phyloP scores from a whole-genome alignment of 106 monocot genomes.

The Phalaenopsis aphrodite region DNA sequence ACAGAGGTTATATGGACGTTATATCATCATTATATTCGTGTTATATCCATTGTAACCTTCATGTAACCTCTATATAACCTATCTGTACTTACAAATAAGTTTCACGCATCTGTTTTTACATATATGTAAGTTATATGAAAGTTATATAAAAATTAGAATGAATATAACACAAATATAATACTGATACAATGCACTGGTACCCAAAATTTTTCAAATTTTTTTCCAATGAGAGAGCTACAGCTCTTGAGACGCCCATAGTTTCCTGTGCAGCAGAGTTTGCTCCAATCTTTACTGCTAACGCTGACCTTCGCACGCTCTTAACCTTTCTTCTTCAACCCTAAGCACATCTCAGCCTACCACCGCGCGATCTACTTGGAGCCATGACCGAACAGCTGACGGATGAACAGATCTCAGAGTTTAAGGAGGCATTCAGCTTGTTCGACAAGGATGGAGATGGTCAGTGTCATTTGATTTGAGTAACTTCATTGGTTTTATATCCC shows the following conservation, averaged over 20 bases:
- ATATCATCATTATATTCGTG: too few species aligned
- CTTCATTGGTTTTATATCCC: neutral
- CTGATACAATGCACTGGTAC: too few species aligned
- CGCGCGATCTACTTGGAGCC: neutral
- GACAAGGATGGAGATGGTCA: conserved; percentile 38
- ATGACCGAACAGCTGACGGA: conserved; percentile 29
- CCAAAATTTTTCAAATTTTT: too few species aligned
- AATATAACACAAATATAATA: too few species aligned
- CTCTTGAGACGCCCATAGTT: neutral
- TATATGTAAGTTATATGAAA: too few species aligned
- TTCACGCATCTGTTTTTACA: too few species aligned
- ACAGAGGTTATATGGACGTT: too few species aligned
- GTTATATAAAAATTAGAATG: too few species aligned
- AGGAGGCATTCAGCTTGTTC: conserved; percentile 37
- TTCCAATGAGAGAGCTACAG: neutral
- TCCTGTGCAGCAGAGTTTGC: neutral
- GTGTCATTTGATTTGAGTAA: neutral
- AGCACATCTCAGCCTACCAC: neutral
- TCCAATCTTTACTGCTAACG: neutral
- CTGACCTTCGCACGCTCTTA: neutral
- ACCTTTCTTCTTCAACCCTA: neutral
- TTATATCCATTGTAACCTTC: too few species aligned
- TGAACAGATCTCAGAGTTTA: conserved; percentile 34
- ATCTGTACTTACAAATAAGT: too few species aligned
- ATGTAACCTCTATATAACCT: too few species aligned